Conservation (phyloP, 139 green algal genomes). For the Tetratostichococcus sp. region DNA sequence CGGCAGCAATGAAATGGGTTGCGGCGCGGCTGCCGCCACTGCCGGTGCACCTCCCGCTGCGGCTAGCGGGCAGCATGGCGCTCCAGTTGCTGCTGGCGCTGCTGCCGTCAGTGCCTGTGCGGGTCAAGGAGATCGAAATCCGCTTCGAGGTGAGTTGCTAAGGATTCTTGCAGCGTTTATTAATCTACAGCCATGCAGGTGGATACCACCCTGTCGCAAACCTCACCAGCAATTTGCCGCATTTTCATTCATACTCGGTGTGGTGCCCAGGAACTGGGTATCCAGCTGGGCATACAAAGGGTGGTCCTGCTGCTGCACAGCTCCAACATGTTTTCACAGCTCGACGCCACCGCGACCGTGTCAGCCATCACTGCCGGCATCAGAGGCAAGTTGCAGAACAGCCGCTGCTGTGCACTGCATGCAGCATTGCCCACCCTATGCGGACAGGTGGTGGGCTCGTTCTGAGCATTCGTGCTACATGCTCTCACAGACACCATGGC, state of each 20-base stretch:
- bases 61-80: not conserved
- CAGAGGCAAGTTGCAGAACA: too few species aligned
- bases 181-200: too few species aligned
- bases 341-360: not conserved
- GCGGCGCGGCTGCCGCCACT: not conserved
- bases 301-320: slow-evolving; percentile 13
- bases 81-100: slow-evolving; percentile 14
- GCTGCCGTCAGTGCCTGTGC: slow-evolving; percentile 17
- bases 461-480: too few species aligned
- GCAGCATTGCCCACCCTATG: too few species aligned
- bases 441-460: too few species aligned
- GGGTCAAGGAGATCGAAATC: slow-evolving; percentile 10
- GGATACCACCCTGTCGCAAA: too few species aligned
- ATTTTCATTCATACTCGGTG: too few species aligned
- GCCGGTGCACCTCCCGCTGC: not conserved
- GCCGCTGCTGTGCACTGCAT: too few species aligned
- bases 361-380: not conserved
- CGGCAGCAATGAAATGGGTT: not conserved
- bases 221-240: too few species aligned
- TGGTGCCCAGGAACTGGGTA: slow-evolving; percentile 3
- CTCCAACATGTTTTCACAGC: slow-evolving; percentile 13
- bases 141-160: slow-evolving; percentile 2
- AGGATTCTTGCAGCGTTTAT: too few species aligned
- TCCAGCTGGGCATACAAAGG: not conserved
- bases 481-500: too few species aligned